Percentiles rank a stretch among this genome's conserved stretches.
These are phyloP conservation scores for Podaxis sp. DNA, from an alignment of 768 basidiomycete genomes.

Conservation along the genomic window DNA sequence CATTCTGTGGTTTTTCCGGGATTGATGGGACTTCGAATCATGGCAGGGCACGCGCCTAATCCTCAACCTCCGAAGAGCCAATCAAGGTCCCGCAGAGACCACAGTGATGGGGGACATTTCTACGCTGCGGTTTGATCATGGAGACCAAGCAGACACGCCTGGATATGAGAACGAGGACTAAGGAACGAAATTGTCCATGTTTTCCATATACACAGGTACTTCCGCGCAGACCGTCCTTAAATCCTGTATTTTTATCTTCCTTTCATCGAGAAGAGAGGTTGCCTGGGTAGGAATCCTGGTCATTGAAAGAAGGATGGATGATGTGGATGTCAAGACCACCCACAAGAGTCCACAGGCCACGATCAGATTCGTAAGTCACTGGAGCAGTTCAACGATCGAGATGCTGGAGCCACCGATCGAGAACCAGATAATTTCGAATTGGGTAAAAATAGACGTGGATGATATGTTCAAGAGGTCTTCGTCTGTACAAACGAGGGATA, in stretches of 20 bases:
- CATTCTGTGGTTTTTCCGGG: too few species aligned
- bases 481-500: not conserved
- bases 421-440: not conserved
- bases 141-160: too few species aligned
- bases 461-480: not conserved
- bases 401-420: not conserved
- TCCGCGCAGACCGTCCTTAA: too few species aligned
- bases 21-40: too few species aligned
- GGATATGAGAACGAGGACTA: too few species aligned
- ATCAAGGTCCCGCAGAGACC: not conserved
- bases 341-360: not conserved
- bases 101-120: not conserved
- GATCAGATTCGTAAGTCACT: not conserved
- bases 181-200: too few species aligned
- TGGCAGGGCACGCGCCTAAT: not conserved
- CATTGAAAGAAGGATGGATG: too few species aligned
- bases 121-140: not conserved
- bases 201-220: too few species aligned
- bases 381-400: not conserved
- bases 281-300: too few species aligned
- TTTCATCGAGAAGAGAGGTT: too few species aligned
- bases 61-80: not conserved
- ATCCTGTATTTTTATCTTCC: too few species aligned
- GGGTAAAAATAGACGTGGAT: slow-evolving; percentile 1
- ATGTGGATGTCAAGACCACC: not conserved